Evolutionary conservation across 371 early-diverging fungal species (phyloP).

Genomic region (Mortierella sp.): DNA sequence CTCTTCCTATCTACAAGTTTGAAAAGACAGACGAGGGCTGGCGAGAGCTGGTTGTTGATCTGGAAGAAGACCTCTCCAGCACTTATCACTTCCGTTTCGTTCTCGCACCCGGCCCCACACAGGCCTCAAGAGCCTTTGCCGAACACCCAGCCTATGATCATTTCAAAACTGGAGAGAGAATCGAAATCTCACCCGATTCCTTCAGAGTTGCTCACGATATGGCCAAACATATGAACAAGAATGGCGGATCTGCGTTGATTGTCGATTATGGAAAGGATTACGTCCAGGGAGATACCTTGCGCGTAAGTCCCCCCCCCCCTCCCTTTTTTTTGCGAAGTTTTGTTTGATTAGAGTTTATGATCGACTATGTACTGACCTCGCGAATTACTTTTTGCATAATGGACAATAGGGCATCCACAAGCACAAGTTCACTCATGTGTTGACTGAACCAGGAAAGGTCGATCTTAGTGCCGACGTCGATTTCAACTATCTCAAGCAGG

Average conservation of each 20-base stretch:
- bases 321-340: not conserved
- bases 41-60: slow-evolving; percentile 92
- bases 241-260: slow-evolving; percentile 84
- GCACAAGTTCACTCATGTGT: slow-evolving; percentile 86
- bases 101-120: slow-evolving; percentile 78
- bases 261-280: slow-evolving; percentile 95
- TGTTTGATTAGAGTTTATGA: not conserved
- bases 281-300: slow-evolving; percentile 81
- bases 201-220: slow-evolving; percentile 74
- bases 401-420: slow-evolving; percentile 83
- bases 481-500: slow-evolving; percentile 82
- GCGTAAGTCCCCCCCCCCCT: slow-evolving; percentile 67
- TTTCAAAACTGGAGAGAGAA: slow-evolving; percentile 77
- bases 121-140: slow-evolving; percentile 72
- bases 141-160: slow-evolving; percentile 60
- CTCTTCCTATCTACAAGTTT: slow-evolving; percentile 92
- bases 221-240: slow-evolving; percentile 70
- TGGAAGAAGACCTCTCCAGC: slow-evolving; percentile 76
- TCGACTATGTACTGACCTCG: not conserved
- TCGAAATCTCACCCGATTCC: slow-evolving; percentile 91
- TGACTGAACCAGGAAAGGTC: slow-evolving; percentile 85
- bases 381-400: not conserved
- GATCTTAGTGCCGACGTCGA: slow-evolving; percentile 97
- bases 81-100: slow-evolving; percentile 85
- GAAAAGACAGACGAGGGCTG: slow-evolving; percentile 85